Base-by-base conservation (phyloP, 495 filamentous ascomycete species). In the Penicillium lagena region DNA sequence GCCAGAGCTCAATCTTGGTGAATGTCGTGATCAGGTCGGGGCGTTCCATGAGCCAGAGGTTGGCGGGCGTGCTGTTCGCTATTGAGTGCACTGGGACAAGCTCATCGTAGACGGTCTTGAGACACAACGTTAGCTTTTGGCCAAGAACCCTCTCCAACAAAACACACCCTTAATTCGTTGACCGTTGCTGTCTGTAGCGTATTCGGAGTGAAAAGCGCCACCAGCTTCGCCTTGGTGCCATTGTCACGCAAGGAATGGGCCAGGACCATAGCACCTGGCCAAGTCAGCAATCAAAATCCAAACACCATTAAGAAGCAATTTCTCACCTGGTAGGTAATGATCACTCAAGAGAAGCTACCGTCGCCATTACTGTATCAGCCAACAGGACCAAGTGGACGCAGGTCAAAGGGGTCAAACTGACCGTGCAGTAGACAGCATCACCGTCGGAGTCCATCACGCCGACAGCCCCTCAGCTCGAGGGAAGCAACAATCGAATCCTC, bases 1-100 rank as follows among this genome's bases (percentile, higher is more conserved):
- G 85, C 94, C 94, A 99, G 12, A 99, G 75, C 46, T 86, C 82
- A 62, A 99, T 89, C 72, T 99, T 99, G 43, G 93, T 97, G 60
- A 96, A 96, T 43, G 91, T 85, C 12, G 89, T 85, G 53, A 86
- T 80, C 13, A 99, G 76, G 56, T 99, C 94, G 40, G 81, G 79
- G 29, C 93, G 88, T 55, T 87, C 80, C 90, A 99, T 95, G 30
- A 96, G 77, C 66, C 81, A 83, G 38, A 99, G 79, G 55, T 96
- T 96, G 35, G 82, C 82, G 1, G 87, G 86, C 12, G 78, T 77
- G 36, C 75, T 75, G 59, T 89, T 97, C 42, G 75, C 75, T 47
- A 96, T 81, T 32, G 80, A 80, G 32, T 81, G 71, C 41, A 96
- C 89, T 35, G 90, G 85, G 50, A 97, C 89, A 41, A 96, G 69